Percentiles rank a stretch among this genome's conserved stretches.
Conservation (phyloP, 257 asterid species). For the Capsicum baccatum region DNA sequence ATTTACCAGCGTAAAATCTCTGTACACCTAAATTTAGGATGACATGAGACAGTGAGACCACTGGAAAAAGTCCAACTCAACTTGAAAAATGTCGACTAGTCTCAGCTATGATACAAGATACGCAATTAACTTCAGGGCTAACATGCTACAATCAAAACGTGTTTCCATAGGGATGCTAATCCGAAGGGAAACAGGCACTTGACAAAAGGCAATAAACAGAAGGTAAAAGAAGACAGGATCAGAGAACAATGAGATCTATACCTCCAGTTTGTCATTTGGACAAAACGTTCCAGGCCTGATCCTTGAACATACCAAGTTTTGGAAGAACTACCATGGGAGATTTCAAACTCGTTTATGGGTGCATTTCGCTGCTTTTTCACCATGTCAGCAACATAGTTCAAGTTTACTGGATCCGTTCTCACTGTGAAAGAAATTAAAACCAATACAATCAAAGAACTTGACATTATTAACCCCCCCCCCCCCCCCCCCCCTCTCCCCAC, state of each 20-base stretch:
- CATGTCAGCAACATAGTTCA: slow-evolving; percentile 74
- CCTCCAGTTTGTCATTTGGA: slow-evolving; percentile 99
- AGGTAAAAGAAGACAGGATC: slow-evolving; percentile 8
- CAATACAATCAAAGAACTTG: not conserved
- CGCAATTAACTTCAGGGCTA: not conserved
- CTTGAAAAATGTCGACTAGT: slow-evolving; percentile 21
- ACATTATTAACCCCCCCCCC: not conserved
- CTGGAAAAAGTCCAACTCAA: slow-evolving; percentile 10
- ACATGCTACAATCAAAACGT: not conserved
- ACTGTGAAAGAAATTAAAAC: slow-evolving; percentile 44
- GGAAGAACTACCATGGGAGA: slow-evolving; percentile 59
- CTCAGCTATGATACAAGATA: slow-evolving; percentile 9
- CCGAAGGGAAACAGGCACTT: not conserved
- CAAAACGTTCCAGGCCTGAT: slow-evolving; percentile 86
- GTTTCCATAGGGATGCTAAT: slow-evolving; percentile 8
- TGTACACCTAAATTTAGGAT: not conserved
- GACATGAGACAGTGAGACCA: not conserved
- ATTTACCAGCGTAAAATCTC: not conserved
- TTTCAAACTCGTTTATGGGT: slow-evolving; percentile 82
- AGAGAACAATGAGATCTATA: slow-evolving; percentile 33
- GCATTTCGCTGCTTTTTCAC: slow-evolving; percentile 68
- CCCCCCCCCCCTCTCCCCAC: not conserved
- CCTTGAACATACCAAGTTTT: slow-evolving; percentile 79
- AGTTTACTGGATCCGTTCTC: slow-evolving; percentile 42
- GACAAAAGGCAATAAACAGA: not conserved